Evolutionary conservation across 345 rosid species (phyloP).

Genomic region (Abelmoschus esculentus): DNA sequence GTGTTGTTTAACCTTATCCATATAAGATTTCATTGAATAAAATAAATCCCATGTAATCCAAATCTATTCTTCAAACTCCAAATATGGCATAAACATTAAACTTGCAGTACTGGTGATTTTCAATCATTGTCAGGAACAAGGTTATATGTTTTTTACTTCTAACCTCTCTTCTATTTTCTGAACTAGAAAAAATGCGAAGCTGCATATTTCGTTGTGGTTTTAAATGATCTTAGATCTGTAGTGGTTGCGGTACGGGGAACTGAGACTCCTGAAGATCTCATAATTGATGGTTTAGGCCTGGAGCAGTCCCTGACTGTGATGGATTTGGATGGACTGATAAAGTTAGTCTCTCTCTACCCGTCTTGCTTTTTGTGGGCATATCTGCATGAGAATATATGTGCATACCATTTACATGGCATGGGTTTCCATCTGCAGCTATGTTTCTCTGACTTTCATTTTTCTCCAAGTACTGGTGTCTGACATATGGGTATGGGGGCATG

Average conservation of each 20-base stretch:
- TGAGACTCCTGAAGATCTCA: constrained; percentile 93
- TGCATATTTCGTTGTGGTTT: constrained; percentile 79
- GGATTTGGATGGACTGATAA: constrained; percentile 74
- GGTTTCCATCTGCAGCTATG: not conserved
- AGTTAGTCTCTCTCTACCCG: constrained; percentile 35
- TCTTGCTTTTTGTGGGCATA: constrained; percentile 1
- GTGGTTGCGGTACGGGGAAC: constrained; percentile 89
- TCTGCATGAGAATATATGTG: not conserved
- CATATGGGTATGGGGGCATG: not conserved
- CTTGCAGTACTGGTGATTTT: not conserved
- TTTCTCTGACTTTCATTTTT: too few species aligned
- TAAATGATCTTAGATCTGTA: constrained; percentile 58
- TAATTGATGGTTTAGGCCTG: constrained; percentile 82
- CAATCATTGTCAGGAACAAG: not conserved
- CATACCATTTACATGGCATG: not conserved
- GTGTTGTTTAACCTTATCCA: not conserved
- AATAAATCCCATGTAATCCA: not conserved
- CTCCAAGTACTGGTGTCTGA: too few species aligned
- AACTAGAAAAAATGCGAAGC: constrained; percentile 71
- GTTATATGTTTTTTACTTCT: not conserved
- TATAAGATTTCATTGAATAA: not conserved
- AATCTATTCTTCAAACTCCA: not conserved
- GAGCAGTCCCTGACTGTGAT: constrained; percentile 50
- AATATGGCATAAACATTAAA: not conserved
- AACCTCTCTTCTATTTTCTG: constrained; percentile 9